Evolutionary conservation across 1,139 yeast species (phyloP).

Genomic region (Magnusiomyces paraingens): DNA sequence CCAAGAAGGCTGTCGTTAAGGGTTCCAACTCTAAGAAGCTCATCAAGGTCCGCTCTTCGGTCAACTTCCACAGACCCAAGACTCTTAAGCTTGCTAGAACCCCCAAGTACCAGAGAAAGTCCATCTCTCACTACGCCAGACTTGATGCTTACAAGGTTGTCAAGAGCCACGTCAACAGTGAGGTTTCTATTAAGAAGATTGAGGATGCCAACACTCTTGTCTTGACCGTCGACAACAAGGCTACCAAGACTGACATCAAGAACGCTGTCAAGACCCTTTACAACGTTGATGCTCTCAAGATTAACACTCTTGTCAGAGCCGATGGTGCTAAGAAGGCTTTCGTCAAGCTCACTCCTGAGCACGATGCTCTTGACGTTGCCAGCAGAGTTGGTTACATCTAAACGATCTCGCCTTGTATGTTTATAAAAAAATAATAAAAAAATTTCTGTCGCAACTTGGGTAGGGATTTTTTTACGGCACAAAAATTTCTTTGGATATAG

Average conservation of each 20-base stretch:
- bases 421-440: conserved; percentile 4
- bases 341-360: conserved; percentile 98
- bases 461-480: neutral
- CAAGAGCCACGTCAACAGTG: conserved; percentile 94
- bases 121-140: conserved; percentile 97
- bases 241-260: conserved; percentile 98
- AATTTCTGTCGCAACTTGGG: neutral
- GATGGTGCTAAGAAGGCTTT: conserved; percentile 99
- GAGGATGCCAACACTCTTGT: conserved; percentile 99
- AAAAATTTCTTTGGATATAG: neutral
- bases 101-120: conserved; percentile 93
- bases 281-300: conserved; percentile 89
- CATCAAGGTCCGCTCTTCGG: conserved; percentile 86
- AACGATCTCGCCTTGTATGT: conserved; percentile 24
- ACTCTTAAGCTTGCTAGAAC: conserved; percentile 88
- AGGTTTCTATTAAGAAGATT: conserved; percentile 98
- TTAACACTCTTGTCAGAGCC: conserved; percentile 96
- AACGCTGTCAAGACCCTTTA: conserved; percentile 97
- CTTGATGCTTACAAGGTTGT: conserved; percentile 93
- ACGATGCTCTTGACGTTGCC: conserved; percentile 99
- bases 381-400: conserved; percentile 99
- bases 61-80: conserved; percentile 97
- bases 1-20: conserved; percentile 98
- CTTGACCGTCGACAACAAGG: conserved; percentile 93
- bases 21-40: conserved; percentile 93